Conservation (phyloP, 148 eudicot genomes). For the Selenicereus undatus region DNA sequence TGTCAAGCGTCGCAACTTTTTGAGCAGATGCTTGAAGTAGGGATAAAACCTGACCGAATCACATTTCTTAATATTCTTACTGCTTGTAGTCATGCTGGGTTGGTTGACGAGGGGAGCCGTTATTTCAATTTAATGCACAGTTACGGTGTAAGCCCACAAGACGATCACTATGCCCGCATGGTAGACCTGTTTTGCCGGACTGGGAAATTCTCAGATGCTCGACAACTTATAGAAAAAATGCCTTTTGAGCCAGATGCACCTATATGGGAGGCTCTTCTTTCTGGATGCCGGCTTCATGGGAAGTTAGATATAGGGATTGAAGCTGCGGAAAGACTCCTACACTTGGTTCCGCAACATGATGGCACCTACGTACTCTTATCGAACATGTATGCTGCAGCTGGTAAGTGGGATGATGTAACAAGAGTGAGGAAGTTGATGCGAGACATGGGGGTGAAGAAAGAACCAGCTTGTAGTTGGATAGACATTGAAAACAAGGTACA, state of each 20-base stretch:
- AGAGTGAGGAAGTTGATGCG: slow-evolving; percentile 52
- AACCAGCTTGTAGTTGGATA: slow-evolving; percentile 76
- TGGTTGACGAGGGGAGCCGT: slow-evolving; percentile 46
- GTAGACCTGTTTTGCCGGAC: slow-evolving; percentile 56
- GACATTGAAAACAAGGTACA: slow-evolving; percentile 56
- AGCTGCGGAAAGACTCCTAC: slow-evolving; percentile 47
- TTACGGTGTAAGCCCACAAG: slow-evolving; percentile 48
- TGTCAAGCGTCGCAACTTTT: slow-evolving; percentile 44
- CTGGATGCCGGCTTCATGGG: slow-evolving; percentile 50
- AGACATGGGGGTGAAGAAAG: slow-evolving; percentile 65
- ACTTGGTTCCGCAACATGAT: slow-evolving; percentile 46
- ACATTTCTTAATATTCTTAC: slow-evolving; percentile 56
- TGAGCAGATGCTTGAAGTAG: slow-evolving; percentile 48
- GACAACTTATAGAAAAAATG: slow-evolving; percentile 40
- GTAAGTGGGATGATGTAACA: slow-evolving; percentile 51
- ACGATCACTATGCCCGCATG: slow-evolving; percentile 62
- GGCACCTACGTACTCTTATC: slow-evolving; percentile 59
- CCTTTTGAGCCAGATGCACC: slow-evolving; percentile 50
- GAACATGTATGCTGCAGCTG: slow-evolving; percentile 51
- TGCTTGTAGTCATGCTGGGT: slow-evolving; percentile 64
- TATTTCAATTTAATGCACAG: slow-evolving; percentile 44
- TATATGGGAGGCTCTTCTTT: slow-evolving; percentile 60
- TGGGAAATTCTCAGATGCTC: slow-evolving; percentile 58
- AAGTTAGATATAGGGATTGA: slow-evolving; percentile 53
- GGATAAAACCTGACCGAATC: slow-evolving; percentile 48